phyloP scores from a whole-genome alignment of 345 rosid genomes.

The Orychophragmus violaceus region DNA sequence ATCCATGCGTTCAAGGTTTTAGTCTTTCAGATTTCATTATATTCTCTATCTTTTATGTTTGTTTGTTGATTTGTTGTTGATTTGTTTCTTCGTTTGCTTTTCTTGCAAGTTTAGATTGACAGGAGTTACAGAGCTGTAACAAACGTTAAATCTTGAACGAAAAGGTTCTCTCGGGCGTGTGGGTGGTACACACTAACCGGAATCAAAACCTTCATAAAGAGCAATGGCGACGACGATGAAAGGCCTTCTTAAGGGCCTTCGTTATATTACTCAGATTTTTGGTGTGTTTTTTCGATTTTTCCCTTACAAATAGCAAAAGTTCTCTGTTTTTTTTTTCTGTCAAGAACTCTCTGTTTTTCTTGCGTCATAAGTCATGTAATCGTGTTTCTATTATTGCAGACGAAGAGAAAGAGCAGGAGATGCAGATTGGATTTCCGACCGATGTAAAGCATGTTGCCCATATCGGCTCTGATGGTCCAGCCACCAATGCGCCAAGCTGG shows the following conservation, averaged over 20 bases:
- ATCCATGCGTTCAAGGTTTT: slow-evolving; percentile 28
- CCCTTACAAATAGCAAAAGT: not conserved
- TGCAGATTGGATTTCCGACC: slow-evolving; percentile 83
- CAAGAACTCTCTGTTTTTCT: too few species aligned
- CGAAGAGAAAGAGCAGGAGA: slow-evolving; percentile 71
- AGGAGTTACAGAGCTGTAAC: slow-evolving; percentile 1
- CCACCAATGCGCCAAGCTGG: slow-evolving; percentile 53
- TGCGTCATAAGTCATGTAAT: not conserved
- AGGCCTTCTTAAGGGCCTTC: slow-evolving; percentile 66
- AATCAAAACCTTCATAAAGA: not conserved
- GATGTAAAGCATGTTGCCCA: slow-evolving; percentile 99
- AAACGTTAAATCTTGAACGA: slow-evolving; percentile 18
- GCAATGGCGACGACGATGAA: slow-evolving; percentile 47
- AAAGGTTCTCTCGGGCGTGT: slow-evolving; percentile 31
- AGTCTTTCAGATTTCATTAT: not conserved
- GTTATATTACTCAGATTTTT: slow-evolving; percentile 76
- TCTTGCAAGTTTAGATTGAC: slow-evolving; percentile 18
- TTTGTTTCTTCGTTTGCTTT: slow-evolving; percentile 1
- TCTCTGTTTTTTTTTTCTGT: not conserved
- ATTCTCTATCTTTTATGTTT: not conserved
- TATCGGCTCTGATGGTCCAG: slow-evolving; percentile 76
- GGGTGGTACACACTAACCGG: slow-evolving; percentile 19
- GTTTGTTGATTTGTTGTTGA: not conserved
- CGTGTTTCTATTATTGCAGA: slow-evolving; percentile 34
- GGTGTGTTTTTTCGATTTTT: slow-evolving; percentile 32